phyloP scores from a whole-genome alignment of 768 basidiomycete species.

The Boletus vinaceobasis region DNA sequence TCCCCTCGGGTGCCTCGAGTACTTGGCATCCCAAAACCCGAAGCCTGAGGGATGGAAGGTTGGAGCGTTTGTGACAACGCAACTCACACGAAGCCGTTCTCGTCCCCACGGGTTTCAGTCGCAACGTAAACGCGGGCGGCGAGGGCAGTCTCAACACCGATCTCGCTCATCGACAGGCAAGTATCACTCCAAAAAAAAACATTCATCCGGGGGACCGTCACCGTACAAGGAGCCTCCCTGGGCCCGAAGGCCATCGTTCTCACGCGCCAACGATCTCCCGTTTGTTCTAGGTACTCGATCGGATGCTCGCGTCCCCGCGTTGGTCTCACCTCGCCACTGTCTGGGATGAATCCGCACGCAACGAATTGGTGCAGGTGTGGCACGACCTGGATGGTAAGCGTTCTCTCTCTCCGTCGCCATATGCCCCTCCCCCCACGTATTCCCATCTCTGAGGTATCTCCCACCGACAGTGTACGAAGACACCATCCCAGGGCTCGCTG shows the following conservation, averaged over 20 bases:
- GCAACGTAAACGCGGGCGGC: constrained; percentile 42
- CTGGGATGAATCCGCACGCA: constrained; percentile 44
- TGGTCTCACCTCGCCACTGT: constrained; percentile 48
- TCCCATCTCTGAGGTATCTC: constrained; percentile 29
- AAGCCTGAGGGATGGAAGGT: too few species aligned
- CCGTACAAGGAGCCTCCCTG: too few species aligned
- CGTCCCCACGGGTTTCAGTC: constrained; percentile 25
- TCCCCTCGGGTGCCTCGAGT: neutral
- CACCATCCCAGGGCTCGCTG: constrained; percentile 43
- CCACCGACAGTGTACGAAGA: constrained; percentile 55
- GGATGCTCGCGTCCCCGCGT: constrained; percentile 44
- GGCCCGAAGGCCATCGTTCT: neutral
- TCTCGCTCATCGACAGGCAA: constrained; percentile 38
- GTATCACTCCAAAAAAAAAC: neutral
- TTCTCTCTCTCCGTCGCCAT: neutral
- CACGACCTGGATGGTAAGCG: constrained; percentile 52
- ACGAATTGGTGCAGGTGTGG: constrained; percentile 51
- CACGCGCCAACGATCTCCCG: neutral
- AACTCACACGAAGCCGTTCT: neutral
- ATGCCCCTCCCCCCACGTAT: neutral
- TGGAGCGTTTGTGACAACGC: neutral
- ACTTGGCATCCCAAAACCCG: neutral
- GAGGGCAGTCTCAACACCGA: constrained; percentile 52
- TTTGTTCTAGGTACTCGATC: constrained; percentile 49
- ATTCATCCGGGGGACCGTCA: too few species aligned